Conservation (phyloP, 2,329 filamentous ascomycete species). For the Ophioceras dolichostomum region DNA sequence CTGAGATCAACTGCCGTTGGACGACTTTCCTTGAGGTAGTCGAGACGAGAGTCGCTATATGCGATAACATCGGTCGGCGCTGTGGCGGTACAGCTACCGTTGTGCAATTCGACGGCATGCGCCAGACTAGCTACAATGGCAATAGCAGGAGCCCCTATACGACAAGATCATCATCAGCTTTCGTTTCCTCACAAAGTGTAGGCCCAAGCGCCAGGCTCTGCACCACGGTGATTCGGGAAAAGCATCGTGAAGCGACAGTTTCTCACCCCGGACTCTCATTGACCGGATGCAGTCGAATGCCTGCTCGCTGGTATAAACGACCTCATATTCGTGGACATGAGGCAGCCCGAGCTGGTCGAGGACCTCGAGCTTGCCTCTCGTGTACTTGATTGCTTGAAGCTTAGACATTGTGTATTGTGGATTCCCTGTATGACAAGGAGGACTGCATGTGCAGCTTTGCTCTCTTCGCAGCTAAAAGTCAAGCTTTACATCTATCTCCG, state of each 20-base stretch:
- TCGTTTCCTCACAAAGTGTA: no score
- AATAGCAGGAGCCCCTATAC: constrained; percentile 72
- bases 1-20: constrained; percentile 92
- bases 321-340: constrained; percentile 68
- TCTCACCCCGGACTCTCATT: constrained; percentile 57
- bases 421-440: no score
- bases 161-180: no score
- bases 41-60: constrained; percentile 64
- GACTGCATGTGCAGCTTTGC: no score
- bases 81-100: constrained; percentile 33
- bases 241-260: neutral
- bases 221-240: no score
- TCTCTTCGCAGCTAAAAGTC: no score
- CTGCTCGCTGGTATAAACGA: constrained; percentile 56
- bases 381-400: constrained; percentile 69
- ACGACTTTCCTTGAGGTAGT: constrained; percentile 78
- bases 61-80: constrained; percentile 46
- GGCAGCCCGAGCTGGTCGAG: constrained; percentile 76
- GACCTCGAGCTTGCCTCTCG: constrained; percentile 59
- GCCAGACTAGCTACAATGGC: constrained; percentile 92
- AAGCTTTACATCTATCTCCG: no score
- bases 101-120: constrained; percentile 71
- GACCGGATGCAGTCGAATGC: constrained; percentile 74
- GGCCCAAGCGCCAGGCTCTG: neutral
- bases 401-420: no score